Base-by-base conservation (phyloP, 1,139 yeast genomes). In the Hyphopichia pseudoburtonii region DNA sequence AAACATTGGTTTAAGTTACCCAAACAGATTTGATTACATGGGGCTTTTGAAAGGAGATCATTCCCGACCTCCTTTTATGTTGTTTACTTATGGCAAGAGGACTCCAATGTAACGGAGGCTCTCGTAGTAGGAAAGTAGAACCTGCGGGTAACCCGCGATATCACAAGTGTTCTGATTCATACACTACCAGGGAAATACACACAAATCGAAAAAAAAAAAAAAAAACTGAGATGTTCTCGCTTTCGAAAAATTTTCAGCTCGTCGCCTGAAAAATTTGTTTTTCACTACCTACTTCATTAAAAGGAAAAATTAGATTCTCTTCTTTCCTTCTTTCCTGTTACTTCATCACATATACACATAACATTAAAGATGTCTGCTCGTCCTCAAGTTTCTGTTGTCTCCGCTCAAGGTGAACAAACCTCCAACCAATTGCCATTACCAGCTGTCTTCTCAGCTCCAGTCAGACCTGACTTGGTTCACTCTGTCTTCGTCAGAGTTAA, bases 401-500 rank as follows among this genome's bases (percentile, higher is more conserved):
- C 95, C 70, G 75, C 83, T 66, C 66, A 82, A 70, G 97, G 97
- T 72, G 87, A 84, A 73, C 80, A 86, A 67, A 75, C 95, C 70
- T 74, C 86, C 60, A 64, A 88, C 62, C 81, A 90, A 63, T 77
- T 90, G 60, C 89, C 96, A 62, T 81, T 92, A 67, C 98, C 99
- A 78, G 95, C 96, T 66, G 97, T 92, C 67, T 92, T 92, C 86
- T 75, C 89, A 75, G 97, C 98, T 67, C 99, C 99, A 75, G 94
- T 92, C 81, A 92, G 99, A 82, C 94, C 97, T 69, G 99, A 92
- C 73, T 79, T 92, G 66, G 97, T 92, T 69, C 98, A 90, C 90
- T 78, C 96, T 70, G 98, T 92, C 60, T 92, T 89, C 83, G 88
- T 92, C 70, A 86, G 92, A 73, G 90, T 92, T 62, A 92, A 90